Base-by-base conservation (phyloP, 1,284 basidiomycete species). In the Bondarzewia mesenterica region DNA sequence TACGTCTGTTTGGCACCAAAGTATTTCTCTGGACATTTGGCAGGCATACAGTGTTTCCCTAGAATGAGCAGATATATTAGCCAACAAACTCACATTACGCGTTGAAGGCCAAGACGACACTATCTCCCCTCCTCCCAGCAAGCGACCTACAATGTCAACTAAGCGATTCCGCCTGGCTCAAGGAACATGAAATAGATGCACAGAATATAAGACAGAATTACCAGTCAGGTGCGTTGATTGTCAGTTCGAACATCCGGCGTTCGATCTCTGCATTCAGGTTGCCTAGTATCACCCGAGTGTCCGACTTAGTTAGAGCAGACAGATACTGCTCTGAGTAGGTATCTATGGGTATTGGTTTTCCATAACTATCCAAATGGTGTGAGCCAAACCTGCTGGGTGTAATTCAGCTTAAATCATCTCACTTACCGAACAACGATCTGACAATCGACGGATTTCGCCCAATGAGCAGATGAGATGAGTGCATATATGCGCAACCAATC, bases 141-240 rank as follows among this genome's bases (percentile, higher is more conserved):
- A n/a, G n/a, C n/a, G n/a, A n/a, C 21, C 12, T 6, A 18, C n/a
- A 6, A 18, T 40, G 21, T 40, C 12, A 10, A 20, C 38, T 40
- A n/a, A n/a, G 29, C 29, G 20, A 43, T 44, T 10, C 10, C 21
- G 7, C 7, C 23, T 10, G 20, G 7, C 18, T n/a, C 10, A 3
- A 39, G 20, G 7, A 4, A 25, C 5, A 22, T 16, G 7, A 12
- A 4, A 16, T 15, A 32, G 29, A 32, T 12, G 29, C 5, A 32
- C 10, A 12, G 12, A n/a, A 3, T 12, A 27, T 8, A 20, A 3
- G 15, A 12, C 8, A 10, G 5, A 21, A 32, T 35, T 32, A 54
- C 53, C 52, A 51, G 26, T 54, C 43, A 8, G 52, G 49, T 12
- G 44, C 52, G 7, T 50, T 42, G 2, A 47, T 27, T 3, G 46